A percentile compares a stretch with the other conserved stretches of the same genome.
phyloP scores from a whole-genome alignment of 306 rosid species.

The Medicago ruthenica region DNA sequence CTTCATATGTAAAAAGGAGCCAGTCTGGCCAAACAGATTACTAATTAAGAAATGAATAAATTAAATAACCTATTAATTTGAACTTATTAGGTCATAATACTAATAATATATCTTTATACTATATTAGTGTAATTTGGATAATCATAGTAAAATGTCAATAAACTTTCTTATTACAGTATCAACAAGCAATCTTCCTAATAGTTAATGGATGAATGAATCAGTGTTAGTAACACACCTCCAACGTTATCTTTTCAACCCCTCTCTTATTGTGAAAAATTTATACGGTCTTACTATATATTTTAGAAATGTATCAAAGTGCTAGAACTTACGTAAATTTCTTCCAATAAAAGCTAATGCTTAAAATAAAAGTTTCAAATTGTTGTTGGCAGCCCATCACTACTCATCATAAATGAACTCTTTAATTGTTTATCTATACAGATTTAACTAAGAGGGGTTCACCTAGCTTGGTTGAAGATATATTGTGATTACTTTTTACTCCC shows the following conservation, averaged over 20 bases:
- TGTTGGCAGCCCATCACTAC: too few relatives aligned
- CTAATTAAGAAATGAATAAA: not conserved
- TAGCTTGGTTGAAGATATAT: not conserved
- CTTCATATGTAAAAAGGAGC: not conserved
- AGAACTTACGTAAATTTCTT: too few relatives aligned
- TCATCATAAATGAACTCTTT: too few relatives aligned
- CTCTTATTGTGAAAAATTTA: too few relatives aligned
- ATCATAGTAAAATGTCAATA: not conserved
- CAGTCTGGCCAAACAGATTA: constrained; percentile 3
- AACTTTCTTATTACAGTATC: not conserved
- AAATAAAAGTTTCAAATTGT: too few relatives aligned
- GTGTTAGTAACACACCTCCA: not conserved
- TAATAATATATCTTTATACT: not conserved
- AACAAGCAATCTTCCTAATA: not conserved
- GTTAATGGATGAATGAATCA: too few relatives aligned
- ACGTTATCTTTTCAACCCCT: too few relatives aligned
- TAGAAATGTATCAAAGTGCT: too few relatives aligned
- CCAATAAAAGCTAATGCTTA: too few relatives aligned
- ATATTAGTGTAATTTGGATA: not conserved
- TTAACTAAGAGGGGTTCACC: not conserved
- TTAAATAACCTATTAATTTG: not conserved
- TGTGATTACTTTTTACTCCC: not conserved
- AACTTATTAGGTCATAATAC: not conserved
- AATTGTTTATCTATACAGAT: too few relatives aligned
- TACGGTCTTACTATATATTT: too few relatives aligned